A percentile compares a stretch with the other conserved stretches of the same genome.
phyloP scores from a whole-genome alignment of 495 filamentous ascomycete genomes.

The Platismatia glauca region DNA sequence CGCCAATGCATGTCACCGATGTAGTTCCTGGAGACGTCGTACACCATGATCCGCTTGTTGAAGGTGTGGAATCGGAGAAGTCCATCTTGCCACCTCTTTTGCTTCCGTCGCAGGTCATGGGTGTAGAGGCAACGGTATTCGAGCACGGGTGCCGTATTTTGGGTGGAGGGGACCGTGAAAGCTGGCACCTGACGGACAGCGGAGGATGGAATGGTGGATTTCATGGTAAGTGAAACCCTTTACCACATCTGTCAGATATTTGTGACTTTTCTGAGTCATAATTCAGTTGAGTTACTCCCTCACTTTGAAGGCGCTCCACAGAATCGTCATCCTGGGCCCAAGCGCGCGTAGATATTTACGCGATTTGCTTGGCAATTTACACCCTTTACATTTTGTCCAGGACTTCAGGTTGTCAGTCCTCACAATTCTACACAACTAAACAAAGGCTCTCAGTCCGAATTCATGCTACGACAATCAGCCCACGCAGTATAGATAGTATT shows the following conservation, averaged over 20 bases:
- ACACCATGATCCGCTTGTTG: constrained; percentile 87
- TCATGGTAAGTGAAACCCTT: background rate
- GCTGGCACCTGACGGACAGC: background rate
- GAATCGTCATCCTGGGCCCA: background rate
- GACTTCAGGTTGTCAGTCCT: too few species aligned
- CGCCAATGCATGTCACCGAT: constrained; percentile 81
- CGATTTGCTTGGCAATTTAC: too few species aligned
- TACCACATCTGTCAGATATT: background rate
- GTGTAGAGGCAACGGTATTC: constrained; percentile 83
- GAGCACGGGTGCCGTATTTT: constrained; percentile 64
- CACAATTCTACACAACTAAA: too few species aligned
- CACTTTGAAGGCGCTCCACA: background rate
- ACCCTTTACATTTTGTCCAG: too few species aligned
- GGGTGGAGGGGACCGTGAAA: constrained; percentile 33
- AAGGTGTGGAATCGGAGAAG: constrained; percentile 79
- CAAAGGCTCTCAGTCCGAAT: too few species aligned
- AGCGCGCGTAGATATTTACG: too few species aligned
- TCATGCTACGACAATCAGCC: too few species aligned
- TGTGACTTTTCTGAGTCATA: background rate
- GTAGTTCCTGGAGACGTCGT: constrained; percentile 68
- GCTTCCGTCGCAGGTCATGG: constrained; percentile 71
- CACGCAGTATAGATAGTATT: too few species aligned
- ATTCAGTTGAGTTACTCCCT: background rate
- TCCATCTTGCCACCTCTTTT: constrained; percentile 91
- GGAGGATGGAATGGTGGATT: constrained; percentile 11